Evolutionary conservation across 1,139 yeast genomes (phyloP).

Genomic region (Yamadazyma trypodendri): DNA sequence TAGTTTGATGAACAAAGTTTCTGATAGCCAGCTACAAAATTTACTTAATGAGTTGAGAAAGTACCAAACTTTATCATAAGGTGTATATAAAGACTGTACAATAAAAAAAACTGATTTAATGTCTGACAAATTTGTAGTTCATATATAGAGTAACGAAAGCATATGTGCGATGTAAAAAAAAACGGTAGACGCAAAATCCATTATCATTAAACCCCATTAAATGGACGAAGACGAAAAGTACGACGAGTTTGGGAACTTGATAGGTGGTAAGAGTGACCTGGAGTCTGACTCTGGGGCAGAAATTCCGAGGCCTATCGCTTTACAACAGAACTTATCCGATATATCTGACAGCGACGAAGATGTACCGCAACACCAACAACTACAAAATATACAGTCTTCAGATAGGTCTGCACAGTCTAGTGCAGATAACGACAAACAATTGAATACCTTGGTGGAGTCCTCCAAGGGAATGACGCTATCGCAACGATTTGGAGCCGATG

Average conservation of each 20-base stretch:
- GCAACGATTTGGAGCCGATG: constrained; percentile 26
- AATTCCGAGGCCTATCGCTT: background rate
- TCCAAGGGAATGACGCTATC: constrained; percentile 9
- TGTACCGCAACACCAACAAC: constrained; percentile 14
- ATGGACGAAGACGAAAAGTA: constrained; percentile 25
- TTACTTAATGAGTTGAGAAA: constrained; percentile 82
- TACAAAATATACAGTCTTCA: no score
- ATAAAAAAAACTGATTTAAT: background rate
- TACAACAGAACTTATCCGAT: constrained; percentile 3
- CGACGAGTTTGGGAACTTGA: constrained; percentile 82
- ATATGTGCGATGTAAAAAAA: background rate
- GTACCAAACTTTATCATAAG: constrained; percentile 45
- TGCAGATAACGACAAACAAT: constrained; percentile 20
- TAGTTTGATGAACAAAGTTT: constrained; percentile 73
- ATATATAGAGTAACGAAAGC: no score
- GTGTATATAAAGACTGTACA: constrained; percentile 2
- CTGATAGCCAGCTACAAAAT: constrained; percentile 84
- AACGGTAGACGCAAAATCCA: background rate
- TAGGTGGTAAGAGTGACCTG: constrained; percentile 50
- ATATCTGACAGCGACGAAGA: constrained; percentile 14
- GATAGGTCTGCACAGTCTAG: constrained; percentile 2
- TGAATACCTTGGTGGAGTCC: constrained; percentile 34
- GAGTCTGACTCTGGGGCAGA: constrained; percentile 34
- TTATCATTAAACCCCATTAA: background rate
- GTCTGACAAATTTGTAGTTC: no score